These are phyloP conservation scores for Candida endomychidarum DNA, from an alignment of 805 yeast species.

Conservation along the genomic window DNA sequence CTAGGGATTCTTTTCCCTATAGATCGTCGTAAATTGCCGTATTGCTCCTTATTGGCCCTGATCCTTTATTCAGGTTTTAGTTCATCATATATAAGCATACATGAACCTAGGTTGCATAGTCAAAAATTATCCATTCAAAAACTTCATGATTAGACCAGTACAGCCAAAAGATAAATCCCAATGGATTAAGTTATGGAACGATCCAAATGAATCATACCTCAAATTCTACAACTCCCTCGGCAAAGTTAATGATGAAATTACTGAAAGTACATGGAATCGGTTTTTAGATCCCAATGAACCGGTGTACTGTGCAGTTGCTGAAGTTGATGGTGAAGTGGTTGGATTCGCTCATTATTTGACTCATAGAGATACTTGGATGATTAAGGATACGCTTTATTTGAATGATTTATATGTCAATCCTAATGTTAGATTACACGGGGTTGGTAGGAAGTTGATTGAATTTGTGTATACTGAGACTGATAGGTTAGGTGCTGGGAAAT, in stretches of 20 bases:
- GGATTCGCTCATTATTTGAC: constrained; percentile 52
- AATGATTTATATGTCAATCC: constrained; percentile 52
- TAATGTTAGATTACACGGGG: constrained; percentile 41
- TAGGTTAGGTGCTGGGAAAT: constrained; percentile 35
- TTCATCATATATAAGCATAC: too few species aligned
- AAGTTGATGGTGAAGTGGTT: constrained; percentile 32
- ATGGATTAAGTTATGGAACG: constrained; percentile 47
- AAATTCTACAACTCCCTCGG: constrained; percentile 42
- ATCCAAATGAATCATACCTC: constrained; percentile 31
- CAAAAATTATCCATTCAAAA: too few species aligned
- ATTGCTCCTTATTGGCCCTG: too few species aligned
- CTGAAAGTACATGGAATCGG: constrained; percentile 44
- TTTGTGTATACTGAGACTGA: constrained; percentile 50
- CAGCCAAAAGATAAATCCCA: constrained; percentile 20
- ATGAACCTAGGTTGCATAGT: too few species aligned
- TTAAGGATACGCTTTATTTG: constrained; percentile 44
- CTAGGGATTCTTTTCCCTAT: too few species aligned
- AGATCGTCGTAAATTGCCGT: too few species aligned
- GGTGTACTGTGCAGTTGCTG: constrained; percentile 50
- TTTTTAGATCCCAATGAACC: constrained; percentile 46
- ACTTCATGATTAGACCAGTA: background rate
- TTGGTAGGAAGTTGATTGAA: constrained; percentile 50
- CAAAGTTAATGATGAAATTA: constrained; percentile 34
- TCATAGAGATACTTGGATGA: constrained; percentile 53
- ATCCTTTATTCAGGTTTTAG: too few species aligned